Conservation (phyloP, 441 rosid genomes). For the Syzygium malaccense region DNA sequence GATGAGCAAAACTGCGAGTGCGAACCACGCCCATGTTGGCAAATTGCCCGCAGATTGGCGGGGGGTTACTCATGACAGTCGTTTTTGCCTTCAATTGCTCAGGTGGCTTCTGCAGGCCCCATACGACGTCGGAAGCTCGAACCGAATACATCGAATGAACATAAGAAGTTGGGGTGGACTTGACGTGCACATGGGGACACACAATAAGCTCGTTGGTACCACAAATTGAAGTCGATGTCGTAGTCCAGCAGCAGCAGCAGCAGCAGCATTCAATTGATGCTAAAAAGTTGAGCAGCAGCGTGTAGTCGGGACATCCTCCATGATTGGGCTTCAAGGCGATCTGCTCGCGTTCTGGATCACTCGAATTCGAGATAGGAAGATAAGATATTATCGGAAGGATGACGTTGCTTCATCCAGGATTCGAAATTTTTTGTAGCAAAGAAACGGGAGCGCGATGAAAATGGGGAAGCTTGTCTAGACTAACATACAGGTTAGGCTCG, state of each 20-base stretch:
- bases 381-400: neutral
- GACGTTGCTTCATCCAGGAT: neutral
- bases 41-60: neutral
- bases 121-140: neutral
- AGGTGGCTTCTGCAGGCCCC: neutral
- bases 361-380: neutral
- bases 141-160: neutral
- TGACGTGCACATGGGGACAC: neutral
- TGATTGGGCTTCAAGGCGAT: neutral
- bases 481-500: neutral
- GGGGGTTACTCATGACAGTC: neutral
- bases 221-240: neutral
- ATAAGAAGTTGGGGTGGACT: neutral
- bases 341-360: neutral
- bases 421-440: neutral
- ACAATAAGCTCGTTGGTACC: neutral
- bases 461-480: neutral
- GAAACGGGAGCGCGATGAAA: neutral
- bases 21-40: neutral
- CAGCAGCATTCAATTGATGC: neutral
- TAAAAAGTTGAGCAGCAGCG: neutral
- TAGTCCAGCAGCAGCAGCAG: neutral
- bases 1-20: neutral
- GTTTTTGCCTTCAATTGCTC: neutral
- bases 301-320: neutral